Conservation (phyloP, 2,329 filamentous ascomycete genomes). For the Fusarium burgessii region DNA sequence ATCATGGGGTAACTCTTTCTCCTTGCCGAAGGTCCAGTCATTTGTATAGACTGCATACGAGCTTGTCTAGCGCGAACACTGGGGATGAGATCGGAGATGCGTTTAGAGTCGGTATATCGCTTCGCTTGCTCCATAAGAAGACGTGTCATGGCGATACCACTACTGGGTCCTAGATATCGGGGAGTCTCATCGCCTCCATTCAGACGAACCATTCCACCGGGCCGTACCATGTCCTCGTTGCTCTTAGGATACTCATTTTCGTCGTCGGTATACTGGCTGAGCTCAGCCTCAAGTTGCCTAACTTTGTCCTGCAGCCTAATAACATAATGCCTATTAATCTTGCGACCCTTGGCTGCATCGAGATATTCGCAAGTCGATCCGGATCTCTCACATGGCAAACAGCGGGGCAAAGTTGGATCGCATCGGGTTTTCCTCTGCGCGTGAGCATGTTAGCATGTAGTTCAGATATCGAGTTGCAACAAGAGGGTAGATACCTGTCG, state of each 20-base stretch:
- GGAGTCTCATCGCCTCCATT: conserved; percentile 86
- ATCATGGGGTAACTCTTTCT: conserved; percentile 93
- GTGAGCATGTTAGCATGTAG: conserved; percentile 28
- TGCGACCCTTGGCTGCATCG: conserved; percentile 86
- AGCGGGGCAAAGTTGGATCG: conserved; percentile 91
- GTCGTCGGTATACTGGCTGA: conserved; percentile 82
- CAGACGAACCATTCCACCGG: conserved; percentile 86
- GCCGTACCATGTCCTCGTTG: conserved; percentile 86
- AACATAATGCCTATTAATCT: conserved; percentile 92
- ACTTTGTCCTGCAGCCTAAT: conserved; percentile 91
- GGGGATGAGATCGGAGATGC: conserved; percentile 91
- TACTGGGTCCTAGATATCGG: conserved; percentile 92
- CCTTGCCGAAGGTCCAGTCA: conserved; percentile 64
- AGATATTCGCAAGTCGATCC: conserved; percentile 95
- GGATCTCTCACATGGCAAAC: conserved; percentile 90
- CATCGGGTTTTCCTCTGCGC: conserved; percentile 92
- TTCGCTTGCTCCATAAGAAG: conserved; percentile 97
- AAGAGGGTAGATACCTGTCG: conserved; percentile 70
- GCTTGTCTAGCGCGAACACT: conserved; percentile 70
- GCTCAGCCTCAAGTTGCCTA: conserved; percentile 82
- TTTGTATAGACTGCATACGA: conserved; percentile 70
- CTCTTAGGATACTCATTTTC: conserved; percentile 77
- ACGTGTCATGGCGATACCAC: conserved; percentile 93
- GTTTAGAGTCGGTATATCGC: conserved; percentile 89
- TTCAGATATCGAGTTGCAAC: conserved; percentile 9